Evolutionary conservation across 2,329 filamentous ascomycete genomes (phyloP), one percentile per base, ranked within the genome.

Genomic region (Fonsecaea pedrosoi): DNA sequence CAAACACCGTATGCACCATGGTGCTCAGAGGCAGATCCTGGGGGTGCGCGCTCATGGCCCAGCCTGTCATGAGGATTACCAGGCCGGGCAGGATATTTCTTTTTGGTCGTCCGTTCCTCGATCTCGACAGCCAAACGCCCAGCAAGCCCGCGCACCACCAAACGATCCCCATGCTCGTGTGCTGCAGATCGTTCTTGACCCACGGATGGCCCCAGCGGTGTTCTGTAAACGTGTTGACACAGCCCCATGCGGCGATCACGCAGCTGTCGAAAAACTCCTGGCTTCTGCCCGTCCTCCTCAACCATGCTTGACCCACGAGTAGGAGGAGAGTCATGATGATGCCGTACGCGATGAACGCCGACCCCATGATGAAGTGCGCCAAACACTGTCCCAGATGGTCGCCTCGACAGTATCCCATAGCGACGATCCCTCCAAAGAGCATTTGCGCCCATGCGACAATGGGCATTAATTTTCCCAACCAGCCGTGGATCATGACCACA

Each of bases 281-380:
- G 64, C 92, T 96, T 61, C 92, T 88, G 18, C 93, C 93, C 3
- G 89, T 91, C 56, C 90, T 87, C 71, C 87, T 88, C 65, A 99
- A 81, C 92, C 93, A 97, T 37, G 88, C 81, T 79, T 98, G 95
- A 13, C 95, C 95, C 48, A 95, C 92, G 7, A 97, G 82, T 38
- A 98, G 86, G 21, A 97, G 81, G 21, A 98, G 90, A 1, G 92
- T 94, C 71, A 99, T 85, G 42, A 97, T 77, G 62, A 97, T 90
- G 34, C 92, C 95, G 75, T 99, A 99, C 35, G 86, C 95, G 73
- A 99, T 94, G 77, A 99, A 99, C 0, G 94, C 94, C 72, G 91
- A 90, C 54, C 95, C 95, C 95, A 99, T 99, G 78, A 98, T 99
- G 79, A 98, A 99, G 79, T 99, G 95, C 1, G 95, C 95, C 50